Conservation (phyloP, 2,329 filamentous ascomycete genomes). For the Aspergillus felis region DNA sequence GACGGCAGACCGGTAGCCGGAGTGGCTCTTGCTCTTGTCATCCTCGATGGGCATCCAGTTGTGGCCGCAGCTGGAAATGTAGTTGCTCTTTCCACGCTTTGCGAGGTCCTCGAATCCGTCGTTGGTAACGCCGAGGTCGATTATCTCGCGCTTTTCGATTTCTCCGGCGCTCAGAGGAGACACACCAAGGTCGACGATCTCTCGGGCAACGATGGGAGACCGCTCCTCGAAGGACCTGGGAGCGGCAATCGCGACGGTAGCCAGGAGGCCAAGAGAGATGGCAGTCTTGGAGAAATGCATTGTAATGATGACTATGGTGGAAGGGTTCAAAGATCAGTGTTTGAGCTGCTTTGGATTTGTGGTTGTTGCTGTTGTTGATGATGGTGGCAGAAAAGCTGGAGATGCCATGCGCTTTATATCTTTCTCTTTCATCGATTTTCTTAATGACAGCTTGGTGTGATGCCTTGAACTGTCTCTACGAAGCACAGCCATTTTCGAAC, state of each 20-base stretch:
- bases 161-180: too few relatives aligned
- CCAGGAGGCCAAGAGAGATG: neutral
- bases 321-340: neutral
- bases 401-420: too few relatives aligned
- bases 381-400: neutral
- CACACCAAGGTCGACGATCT: neutral
- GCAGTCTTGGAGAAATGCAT: neutral
- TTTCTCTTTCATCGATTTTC: too few relatives aligned
- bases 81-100: neutral
- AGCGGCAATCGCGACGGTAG: neutral
- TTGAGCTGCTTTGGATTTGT: neutral
- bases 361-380: neutral
- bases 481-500: too few relatives aligned
- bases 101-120: neutral
- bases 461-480: too few relatives aligned
- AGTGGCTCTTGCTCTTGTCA: neutral
- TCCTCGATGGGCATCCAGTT: neutral
- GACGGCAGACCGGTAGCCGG: neutral
- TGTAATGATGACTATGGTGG: neutral
- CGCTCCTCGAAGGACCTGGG: neutral
- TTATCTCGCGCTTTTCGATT: neutral
- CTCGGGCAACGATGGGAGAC: neutral
- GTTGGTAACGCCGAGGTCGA: neutral
- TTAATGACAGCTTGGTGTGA: too few relatives aligned
- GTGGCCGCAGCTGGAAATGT: neutral